Evolutionary conservation across 805 yeast species (phyloP).

Genomic region (Zygotorulaspora florentina): DNA sequence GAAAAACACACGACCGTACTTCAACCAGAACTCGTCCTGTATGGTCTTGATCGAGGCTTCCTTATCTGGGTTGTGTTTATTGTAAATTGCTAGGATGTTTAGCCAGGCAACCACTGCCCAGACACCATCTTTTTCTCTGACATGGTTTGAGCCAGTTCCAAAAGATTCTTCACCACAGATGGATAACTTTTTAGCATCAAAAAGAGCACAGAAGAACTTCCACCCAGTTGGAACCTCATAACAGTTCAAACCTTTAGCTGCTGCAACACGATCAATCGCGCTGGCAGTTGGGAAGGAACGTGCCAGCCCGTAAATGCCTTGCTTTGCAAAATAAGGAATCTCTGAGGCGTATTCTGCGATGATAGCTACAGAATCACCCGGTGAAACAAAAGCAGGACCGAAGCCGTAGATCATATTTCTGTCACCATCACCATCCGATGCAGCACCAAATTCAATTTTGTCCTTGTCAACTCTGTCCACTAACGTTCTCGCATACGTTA

Average conservation of each 20-base stretch:
- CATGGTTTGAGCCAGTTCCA: constrained; percentile 97
- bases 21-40: constrained; percentile 82
- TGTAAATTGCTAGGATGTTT: constrained; percentile 84
- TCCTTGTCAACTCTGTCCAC: constrained; percentile 82
- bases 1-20: constrained; percentile 95
- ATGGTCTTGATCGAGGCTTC: constrained; percentile 70
- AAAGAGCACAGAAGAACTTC: constrained; percentile 95
- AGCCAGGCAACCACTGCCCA: constrained; percentile 99
- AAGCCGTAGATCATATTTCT: constrained; percentile 98
- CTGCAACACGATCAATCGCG: constrained; percentile 89
- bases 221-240: constrained; percentile 99
- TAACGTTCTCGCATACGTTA: constrained; percentile 85
- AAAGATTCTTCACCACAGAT: constrained; percentile 98
- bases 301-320: constrained; percentile 89
- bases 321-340: constrained; percentile 86
- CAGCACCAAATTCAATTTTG: constrained; percentile 90
- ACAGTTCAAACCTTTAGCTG: constrained; percentile 61
- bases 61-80: constrained; percentile 51
- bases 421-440: constrained; percentile 99
- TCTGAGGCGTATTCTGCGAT: constrained; percentile 88
- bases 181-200: constrained; percentile 87
- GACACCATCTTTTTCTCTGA: constrained; percentile 95
- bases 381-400: constrained; percentile 82
- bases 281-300: constrained; percentile 97
- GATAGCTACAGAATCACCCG: constrained; percentile 97